Percentiles rank a stretch among this genome's conserved stretches.
phyloP scores from a whole-genome alignment of 2,329 filamentous ascomycete genomes.

The Cladosporium halotolerans region DNA sequence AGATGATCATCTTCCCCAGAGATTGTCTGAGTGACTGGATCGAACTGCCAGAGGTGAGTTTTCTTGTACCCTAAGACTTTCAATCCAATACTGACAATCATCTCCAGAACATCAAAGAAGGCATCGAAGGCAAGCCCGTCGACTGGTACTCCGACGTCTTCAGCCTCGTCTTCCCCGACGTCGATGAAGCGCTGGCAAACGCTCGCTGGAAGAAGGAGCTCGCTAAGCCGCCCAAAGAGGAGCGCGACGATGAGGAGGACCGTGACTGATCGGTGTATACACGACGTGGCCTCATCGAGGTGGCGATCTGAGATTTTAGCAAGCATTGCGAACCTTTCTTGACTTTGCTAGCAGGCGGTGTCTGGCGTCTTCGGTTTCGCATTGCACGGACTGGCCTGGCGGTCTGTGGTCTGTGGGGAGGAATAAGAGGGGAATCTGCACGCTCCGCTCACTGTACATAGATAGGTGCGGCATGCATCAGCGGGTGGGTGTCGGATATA shows the following conservation, averaged over 20 bases:
- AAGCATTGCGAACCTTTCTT: no score
- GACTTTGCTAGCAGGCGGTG: no score
- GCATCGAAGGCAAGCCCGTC: constrained; percentile 84
- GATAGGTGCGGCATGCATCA: no score
- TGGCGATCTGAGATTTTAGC: no score
- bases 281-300: no score
- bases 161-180: constrained; percentile 75
- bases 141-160: constrained; percentile 95
- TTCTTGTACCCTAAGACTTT: not conserved
- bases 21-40: constrained; percentile 98
- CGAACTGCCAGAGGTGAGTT: constrained; percentile 86
- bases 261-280: not conserved
- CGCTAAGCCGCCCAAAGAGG: constrained; percentile 50
- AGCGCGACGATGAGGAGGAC: constrained; percentile 28
- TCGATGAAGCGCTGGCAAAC: constrained; percentile 69
- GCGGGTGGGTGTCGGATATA: no score
- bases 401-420: no score
- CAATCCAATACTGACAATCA: not conserved
- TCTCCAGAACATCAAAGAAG: constrained; percentile 92
- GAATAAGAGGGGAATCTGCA: no score
- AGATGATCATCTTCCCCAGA: constrained; percentile 86
- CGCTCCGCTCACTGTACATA: no score
- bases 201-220: constrained; percentile 62
- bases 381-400: no score
- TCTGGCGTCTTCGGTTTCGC: no score